Percentiles rank a stretch among this genome's conserved stretches.
These are phyloP conservation scores for Phlyctochytrium arcticum DNA, from an alignment of 192 early-diverging fungal genomes.

Conservation along the genomic window DNA sequence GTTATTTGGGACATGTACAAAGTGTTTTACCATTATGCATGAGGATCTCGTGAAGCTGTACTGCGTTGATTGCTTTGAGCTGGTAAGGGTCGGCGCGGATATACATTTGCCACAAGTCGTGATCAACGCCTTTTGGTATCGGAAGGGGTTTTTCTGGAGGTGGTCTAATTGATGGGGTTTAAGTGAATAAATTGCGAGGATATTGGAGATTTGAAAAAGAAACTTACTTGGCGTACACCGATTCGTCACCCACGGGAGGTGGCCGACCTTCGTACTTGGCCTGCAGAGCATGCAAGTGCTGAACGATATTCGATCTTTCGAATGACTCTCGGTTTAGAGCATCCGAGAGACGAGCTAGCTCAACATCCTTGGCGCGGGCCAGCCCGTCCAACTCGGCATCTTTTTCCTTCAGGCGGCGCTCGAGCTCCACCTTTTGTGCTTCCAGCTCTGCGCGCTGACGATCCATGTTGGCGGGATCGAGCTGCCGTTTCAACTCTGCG, in stretches of 20 bases:
- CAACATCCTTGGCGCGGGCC: slow-evolving; percentile 3
- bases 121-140: slow-evolving; percentile 23
- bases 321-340: neutral
- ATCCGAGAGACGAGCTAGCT: slow-evolving; percentile 1
- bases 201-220: neutral
- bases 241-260: slow-evolving; percentile 11
- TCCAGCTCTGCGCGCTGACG: neutral
- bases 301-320: neutral
- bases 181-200: no score
- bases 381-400: neutral
- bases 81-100: slow-evolving; percentile 20
- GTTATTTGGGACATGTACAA: neutral
- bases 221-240: neutral
- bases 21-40: slow-evolving; percentile 2
- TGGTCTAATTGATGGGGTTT: neutral
- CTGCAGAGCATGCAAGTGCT: slow-evolving; percentile 11
- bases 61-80: slow-evolving; percentile 22
- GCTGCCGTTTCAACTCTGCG: slow-evolving; percentile 5
- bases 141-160: slow-evolving; percentile 11
- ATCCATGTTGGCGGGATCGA: neutral
- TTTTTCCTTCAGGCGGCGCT: neutral
- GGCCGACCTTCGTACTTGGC: slow-evolving; percentile 15
- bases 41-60: slow-evolving; percentile 16
- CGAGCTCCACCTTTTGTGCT: neutral
- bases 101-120: slow-evolving; percentile 16